phyloP scores from a whole-genome alignment of 192 early-diverging fungal genomes.

The Backusella morwellensis region DNA sequence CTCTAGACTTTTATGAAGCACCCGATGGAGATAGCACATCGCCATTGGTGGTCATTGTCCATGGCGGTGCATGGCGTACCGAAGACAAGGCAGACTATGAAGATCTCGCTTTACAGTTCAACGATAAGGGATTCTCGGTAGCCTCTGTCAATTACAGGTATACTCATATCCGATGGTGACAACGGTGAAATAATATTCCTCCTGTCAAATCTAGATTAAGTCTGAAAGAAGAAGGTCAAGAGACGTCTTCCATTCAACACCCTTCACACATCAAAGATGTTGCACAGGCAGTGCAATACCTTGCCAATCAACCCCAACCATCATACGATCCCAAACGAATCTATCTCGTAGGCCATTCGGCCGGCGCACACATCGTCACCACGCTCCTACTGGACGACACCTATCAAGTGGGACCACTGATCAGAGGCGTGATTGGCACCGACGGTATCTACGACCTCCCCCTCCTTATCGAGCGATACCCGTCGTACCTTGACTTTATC shows the following conservation, averaged over 20 bases:
- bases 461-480: conserved; percentile 56
- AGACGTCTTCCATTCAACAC: conserved; percentile 44
- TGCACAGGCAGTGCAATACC: conserved; percentile 50
- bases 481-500: conserved; percentile 72
- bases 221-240: conserved; percentile 23
- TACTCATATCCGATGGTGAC: conserved; percentile 13
- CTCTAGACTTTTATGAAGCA: conserved; percentile 64
- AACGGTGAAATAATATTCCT: too few relatives aligned
- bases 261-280: conserved; percentile 73
- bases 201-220: conserved; percentile 5
- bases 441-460: conserved; percentile 87
- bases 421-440: conserved; percentile 68
- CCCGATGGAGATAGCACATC: background rate
- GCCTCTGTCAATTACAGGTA: conserved; percentile 79
- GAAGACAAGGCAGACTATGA: conserved; percentile 68
- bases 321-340: conserved; percentile 27
- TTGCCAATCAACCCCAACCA: conserved; percentile 26
- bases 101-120: conserved; percentile 49
- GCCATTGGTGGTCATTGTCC: conserved; percentile 70
- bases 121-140: conserved; percentile 49
- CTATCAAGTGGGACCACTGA: conserved; percentile 19
- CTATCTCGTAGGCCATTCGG: conserved; percentile 72
- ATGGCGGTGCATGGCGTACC: conserved; percentile 86
- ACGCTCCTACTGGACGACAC: conserved; percentile 58
- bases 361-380: conserved; percentile 71